Conservation (phyloP, 352 stramenopile genomes). For the Phytophthora pistaciae region DNA sequence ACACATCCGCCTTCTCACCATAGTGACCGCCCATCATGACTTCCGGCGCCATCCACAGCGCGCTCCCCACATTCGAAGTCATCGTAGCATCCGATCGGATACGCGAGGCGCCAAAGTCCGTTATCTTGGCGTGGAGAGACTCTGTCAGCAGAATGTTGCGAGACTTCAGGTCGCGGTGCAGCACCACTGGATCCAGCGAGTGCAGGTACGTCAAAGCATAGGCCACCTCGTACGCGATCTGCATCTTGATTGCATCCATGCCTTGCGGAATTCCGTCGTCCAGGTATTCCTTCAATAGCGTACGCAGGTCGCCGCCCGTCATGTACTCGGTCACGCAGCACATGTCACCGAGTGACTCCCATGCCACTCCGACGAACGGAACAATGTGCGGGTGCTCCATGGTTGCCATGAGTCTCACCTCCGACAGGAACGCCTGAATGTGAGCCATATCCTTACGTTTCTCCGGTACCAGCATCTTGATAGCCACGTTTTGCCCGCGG, state of each 20-base stretch:
- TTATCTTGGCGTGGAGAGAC: conserved; percentile 55
- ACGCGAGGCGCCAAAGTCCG: conserved; percentile 57
- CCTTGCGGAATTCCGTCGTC: conserved; percentile 20
- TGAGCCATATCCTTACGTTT: conserved; percentile 51
- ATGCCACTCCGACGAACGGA: conserved; percentile 60
- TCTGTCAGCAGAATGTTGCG: conserved; percentile 67
- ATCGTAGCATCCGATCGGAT: conserved; percentile 36
- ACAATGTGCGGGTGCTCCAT: conserved; percentile 66
- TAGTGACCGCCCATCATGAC: conserved; percentile 44
- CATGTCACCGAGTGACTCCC: conserved; percentile 58
- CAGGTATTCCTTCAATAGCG: conserved; percentile 41
- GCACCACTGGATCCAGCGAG: conserved; percentile 33
- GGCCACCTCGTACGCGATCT: conserved; percentile 45
- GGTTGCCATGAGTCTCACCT: conserved; percentile 51
- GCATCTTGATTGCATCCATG: conserved; percentile 40
- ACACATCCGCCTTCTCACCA: conserved; percentile 47
- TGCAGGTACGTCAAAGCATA: conserved; percentile 48
- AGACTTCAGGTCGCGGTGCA: conserved; percentile 75
- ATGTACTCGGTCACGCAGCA: conserved; percentile 61
- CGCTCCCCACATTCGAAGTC: conserved; percentile 40
- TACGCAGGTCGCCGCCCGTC: conserved; percentile 52
- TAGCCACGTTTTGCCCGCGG: conserved; percentile 41
- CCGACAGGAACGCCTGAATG: conserved; percentile 50
- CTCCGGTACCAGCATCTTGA: conserved; percentile 50
- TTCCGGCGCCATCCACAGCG: conserved; percentile 54